Evolutionary conservation across 441 rosid species (phyloP).

Genomic region (Theobroma grandiflorum): DNA sequence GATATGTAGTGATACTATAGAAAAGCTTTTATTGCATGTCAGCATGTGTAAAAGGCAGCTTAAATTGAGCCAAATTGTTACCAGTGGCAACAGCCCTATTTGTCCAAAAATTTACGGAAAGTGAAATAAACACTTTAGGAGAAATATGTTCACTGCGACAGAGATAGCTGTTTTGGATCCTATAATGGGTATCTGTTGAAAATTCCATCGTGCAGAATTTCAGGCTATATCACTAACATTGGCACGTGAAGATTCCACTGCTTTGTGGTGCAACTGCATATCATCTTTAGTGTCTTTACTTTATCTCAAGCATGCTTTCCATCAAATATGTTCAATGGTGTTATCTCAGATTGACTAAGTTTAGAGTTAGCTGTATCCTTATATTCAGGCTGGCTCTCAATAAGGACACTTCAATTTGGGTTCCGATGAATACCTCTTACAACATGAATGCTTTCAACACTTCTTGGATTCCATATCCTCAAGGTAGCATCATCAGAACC

Average conservation of each 20-base stretch:
- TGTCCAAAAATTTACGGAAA: neutral
- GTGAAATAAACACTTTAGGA: neutral
- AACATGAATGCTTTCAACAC: conserved; percentile 76
- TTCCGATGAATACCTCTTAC: conserved; percentile 60
- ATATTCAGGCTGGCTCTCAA: neutral
- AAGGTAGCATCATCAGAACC: conserved; percentile 94
- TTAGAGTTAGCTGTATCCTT: neutral
- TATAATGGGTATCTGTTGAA: neutral
- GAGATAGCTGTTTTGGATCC: conserved; percentile 3
- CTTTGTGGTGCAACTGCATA: neutral
- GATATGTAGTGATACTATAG: neutral
- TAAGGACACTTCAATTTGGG: conserved; percentile 11
- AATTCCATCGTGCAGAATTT: neutral
- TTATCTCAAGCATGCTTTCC: neutral
- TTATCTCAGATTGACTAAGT: conserved; percentile 1
- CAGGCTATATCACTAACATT: neutral
- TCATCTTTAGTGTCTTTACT: neutral
- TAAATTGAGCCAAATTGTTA: neutral
- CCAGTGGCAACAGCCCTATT: neutral
- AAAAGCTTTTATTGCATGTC: neutral
- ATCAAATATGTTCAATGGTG: neutral
- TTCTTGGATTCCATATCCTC: conserved; percentile 90
- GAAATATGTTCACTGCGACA: neutral
- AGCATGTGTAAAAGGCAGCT: neutral
- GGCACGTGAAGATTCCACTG: conserved; percentile 6